Conservation (phyloP, 306 rosid species). For the Hylodesmum podocarpum region DNA sequence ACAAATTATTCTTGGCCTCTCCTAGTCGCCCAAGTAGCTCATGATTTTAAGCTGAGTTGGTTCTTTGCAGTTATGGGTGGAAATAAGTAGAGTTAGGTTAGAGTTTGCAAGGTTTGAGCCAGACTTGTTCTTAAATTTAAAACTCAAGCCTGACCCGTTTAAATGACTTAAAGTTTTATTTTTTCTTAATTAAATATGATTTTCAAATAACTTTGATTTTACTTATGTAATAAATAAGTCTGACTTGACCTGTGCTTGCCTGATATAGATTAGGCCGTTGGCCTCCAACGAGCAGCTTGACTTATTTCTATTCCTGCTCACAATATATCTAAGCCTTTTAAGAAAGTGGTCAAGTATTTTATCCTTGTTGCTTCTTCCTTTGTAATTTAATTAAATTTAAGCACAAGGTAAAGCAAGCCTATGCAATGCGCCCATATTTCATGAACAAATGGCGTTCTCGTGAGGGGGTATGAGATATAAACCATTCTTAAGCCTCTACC, state of each 20-base stretch:
- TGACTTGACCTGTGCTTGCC: neutral
- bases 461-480: constrained; percentile 14
- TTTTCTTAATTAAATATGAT: neutral
- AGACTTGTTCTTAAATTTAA: neutral
- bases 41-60: constrained; percentile 12
- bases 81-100: neutral
- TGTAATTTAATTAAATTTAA: neutral
- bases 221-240: neutral
- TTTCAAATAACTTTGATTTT: neutral
- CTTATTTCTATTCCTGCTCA: neutral
- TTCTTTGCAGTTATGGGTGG: neutral
- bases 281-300: neutral
- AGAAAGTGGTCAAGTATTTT: constrained; percentile 16
- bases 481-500: neutral
- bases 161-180: too few species aligned
- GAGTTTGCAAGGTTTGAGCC: neutral
- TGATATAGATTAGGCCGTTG: neutral
- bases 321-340: neutral
- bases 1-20: neutral
- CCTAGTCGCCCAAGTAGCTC: neutral
- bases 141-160: neutral
- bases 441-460: neutral
- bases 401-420: neutral
- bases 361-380: neutral
- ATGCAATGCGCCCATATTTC: neutral